Conservation (phyloP, 495 filamentous ascomycete genomes). For the Venustampulla echinocandica region DNA sequence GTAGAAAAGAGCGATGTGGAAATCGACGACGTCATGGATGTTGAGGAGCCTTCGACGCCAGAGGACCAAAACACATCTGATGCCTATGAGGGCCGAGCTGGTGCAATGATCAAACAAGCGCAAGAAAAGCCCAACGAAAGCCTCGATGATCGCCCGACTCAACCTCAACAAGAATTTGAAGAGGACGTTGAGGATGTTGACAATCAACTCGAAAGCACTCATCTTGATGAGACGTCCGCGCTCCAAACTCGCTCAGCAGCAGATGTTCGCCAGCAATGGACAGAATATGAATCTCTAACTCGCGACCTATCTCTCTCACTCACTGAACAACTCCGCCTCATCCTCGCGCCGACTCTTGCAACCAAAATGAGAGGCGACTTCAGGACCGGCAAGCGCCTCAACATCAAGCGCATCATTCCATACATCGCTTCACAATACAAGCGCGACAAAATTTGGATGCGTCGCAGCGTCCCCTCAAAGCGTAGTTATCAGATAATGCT, state of each 20-base stretch:
- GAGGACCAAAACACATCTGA: constrained; percentile 23
- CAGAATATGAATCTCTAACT: constrained; percentile 70
- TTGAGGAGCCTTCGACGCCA: constrained; percentile 22
- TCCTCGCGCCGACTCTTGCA: constrained; percentile 86
- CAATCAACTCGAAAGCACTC: constrained; percentile 61
- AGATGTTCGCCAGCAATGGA: constrained; percentile 77
- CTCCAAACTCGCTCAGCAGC: constrained; percentile 26
- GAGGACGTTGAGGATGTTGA: constrained; percentile 65
- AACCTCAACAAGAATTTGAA: constrained; percentile 25
- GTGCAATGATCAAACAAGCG: constrained; percentile 32
- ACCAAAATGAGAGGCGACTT: constrained; percentile 96
- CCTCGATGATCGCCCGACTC: constrained; percentile 17
- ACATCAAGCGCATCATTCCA: constrained; percentile 97
- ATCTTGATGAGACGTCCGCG: constrained; percentile 47
- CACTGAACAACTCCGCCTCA: constrained; percentile 89
- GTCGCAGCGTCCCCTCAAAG: constrained; percentile 80
- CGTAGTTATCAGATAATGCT: constrained; percentile 94
- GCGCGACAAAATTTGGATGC: constrained; percentile 99
- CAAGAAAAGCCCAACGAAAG: constrained; percentile 23
- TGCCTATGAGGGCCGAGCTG: constrained; percentile 25
- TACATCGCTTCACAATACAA: constrained; percentile 97
- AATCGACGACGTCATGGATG: constrained; percentile 38
- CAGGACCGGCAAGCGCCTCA: constrained; percentile 94
- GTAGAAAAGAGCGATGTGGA: constrained; percentile 45
- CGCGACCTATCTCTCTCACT: constrained; percentile 77